Percentiles rank a stretch among this genome's conserved stretches.
Evolutionary conservation across 164 flowering plant species (phyloP).

Genomic region (Macadamia tetraphylla): DNA sequence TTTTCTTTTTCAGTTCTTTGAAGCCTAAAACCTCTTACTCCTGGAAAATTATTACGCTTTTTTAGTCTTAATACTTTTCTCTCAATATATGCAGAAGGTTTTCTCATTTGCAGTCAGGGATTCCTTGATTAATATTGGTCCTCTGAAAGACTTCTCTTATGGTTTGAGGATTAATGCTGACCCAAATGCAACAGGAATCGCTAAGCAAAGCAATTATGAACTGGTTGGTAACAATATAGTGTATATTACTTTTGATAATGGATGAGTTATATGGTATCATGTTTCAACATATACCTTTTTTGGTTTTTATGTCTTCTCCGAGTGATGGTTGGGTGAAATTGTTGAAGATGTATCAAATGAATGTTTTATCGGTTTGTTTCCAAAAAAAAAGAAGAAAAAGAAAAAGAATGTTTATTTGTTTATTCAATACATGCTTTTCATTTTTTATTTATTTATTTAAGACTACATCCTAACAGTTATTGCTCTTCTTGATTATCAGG

Average conservation of each 20-base stretch:
- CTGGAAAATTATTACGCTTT: too few species aligned
- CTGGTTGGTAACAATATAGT: slow-evolving; percentile 41
- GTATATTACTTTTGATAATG: background rate
- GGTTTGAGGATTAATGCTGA: slow-evolving; percentile 93
- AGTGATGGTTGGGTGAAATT: background rate
- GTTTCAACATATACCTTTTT: background rate
- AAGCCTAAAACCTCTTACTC: too few species aligned
- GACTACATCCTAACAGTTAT: background rate
- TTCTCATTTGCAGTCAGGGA: slow-evolving; percentile 95
- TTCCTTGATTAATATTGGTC: slow-evolving; percentile 89
- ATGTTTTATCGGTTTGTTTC: background rate
- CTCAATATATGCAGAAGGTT: slow-evolving; percentile 52
- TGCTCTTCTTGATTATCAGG: slow-evolving; percentile 36
- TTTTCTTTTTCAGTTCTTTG: too few species aligned
- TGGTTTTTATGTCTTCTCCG: background rate
- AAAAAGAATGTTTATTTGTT: too few species aligned
- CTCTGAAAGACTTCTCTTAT: slow-evolving; percentile 90
- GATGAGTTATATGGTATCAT: background rate
- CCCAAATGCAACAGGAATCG: slow-evolving; percentile 76
- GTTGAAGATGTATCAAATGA: slow-evolving; percentile 1
- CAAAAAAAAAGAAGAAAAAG: too few species aligned
- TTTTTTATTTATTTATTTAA: background rate
- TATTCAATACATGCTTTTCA: background rate
- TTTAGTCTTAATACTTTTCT: background rate
- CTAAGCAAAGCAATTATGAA: slow-evolving; percentile 98